phyloP scores from a whole-genome alignment of 148 eudicot species.

The Polygonum aviculare region DNA sequence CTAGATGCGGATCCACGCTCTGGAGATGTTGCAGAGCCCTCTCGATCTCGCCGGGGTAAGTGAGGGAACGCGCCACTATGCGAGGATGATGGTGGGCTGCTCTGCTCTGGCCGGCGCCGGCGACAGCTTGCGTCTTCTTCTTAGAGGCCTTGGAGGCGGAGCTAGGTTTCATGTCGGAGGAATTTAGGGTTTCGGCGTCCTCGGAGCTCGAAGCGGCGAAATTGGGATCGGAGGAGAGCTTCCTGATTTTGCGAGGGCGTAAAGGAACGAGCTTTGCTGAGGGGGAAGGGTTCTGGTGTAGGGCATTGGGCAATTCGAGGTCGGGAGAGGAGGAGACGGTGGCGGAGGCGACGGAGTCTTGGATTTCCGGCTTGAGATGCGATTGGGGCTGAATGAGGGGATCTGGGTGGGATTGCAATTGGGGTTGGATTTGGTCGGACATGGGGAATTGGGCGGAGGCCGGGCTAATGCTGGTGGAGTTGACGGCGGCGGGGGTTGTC shows the following conservation, averaged over 20 bases:
- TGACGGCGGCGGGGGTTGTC: not conserved
- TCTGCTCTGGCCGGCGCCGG: slow-evolving; percentile 5
- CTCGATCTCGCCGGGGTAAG: slow-evolving; percentile 33
- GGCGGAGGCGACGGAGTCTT: not conserved
- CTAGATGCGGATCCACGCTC: slow-evolving; percentile 28
- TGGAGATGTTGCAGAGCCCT: slow-evolving; percentile 39
- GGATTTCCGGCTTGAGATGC: slow-evolving; percentile 10
- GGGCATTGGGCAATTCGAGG: slow-evolving; percentile 8
- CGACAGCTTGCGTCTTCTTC: slow-evolving; percentile 9
- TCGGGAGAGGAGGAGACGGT: not conserved
- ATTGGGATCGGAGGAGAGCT: slow-evolving; percentile 25
- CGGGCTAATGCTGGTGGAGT: not conserved
- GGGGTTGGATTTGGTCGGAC: slow-evolving; percentile 8
- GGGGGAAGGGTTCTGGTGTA: slow-evolving; percentile 15
- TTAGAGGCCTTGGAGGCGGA: slow-evolving; percentile 5
- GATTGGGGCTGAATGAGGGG: not conserved
- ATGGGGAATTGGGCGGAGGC: not conserved
- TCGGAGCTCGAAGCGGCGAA: not conserved
- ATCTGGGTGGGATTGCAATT: slow-evolving; percentile 2
- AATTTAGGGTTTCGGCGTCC: not conserved
- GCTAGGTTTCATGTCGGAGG: not conserved
- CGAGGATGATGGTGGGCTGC: slow-evolving; percentile 3
- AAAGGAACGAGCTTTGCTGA: slow-evolving; percentile 30
- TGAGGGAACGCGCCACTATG: slow-evolving; percentile 23
- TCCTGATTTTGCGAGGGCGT: slow-evolving; percentile 43